Conservation (phyloP, 768 basidiomycete species). For the Epithele typhae region DNA sequence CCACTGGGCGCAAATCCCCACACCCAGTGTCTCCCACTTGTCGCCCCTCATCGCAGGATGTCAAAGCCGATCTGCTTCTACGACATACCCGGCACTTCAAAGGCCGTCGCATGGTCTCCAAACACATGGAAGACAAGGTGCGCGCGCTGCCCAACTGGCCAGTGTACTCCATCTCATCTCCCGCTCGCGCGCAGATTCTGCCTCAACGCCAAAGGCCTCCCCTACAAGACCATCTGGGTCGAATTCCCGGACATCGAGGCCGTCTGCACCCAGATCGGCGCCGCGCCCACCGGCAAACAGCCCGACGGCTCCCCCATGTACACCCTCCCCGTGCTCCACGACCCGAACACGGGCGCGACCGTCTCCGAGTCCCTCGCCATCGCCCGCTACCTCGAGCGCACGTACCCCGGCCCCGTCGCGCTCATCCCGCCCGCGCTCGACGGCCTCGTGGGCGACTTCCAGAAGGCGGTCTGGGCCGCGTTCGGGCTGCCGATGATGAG, state of each 20-base stretch:
- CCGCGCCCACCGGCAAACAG: constrained; percentile 28
- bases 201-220: constrained; percentile 34
- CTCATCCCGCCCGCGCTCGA: constrained; percentile 35
- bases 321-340: constrained; percentile 48
- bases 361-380: constrained; percentile 43
- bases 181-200: constrained; percentile 30
- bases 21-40: too few species aligned
- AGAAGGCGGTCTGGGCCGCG: constrained; percentile 4
- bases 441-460: constrained; percentile 38
- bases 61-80: too few species aligned
- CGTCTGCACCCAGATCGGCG: constrained; percentile 29
- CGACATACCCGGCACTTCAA: neutral
- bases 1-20: too few species aligned
- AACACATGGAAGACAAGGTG: constrained; percentile 27
- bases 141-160: constrained; percentile 1
- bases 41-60: too few species aligned
- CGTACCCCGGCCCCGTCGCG: constrained; percentile 40
- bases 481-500: constrained; percentile 1
- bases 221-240: constrained; percentile 42
- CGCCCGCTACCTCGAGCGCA: constrained; percentile 45
- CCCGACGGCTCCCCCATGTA: constrained; percentile 31
- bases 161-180: neutral
- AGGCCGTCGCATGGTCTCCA: constrained; percentile 28
- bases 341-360: constrained; percentile 34
- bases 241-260: constrained; percentile 43